phyloP scores from a whole-genome alignment of 805 yeast species.

The Saccharomycopsis sp. region DNA sequence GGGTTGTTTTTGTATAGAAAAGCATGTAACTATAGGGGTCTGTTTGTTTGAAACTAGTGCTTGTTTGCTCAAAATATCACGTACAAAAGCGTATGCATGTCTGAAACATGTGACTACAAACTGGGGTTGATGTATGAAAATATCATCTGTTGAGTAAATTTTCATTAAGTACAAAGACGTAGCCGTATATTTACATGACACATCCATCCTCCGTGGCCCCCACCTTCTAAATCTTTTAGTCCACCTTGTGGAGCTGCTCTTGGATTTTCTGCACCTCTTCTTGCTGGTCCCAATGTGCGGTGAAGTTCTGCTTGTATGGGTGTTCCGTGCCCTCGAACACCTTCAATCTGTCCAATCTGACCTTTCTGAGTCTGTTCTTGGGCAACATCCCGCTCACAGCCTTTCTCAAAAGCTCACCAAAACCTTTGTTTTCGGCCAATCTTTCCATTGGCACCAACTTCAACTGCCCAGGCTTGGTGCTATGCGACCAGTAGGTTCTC shows the following conservation, averaged over 20 bases:
- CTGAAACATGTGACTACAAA: too few relatives aligned
- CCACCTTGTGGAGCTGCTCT: slow-evolving; percentile 27
- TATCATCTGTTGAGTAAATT: too few relatives aligned
- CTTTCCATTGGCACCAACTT: slow-evolving; percentile 76
- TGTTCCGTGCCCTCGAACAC: slow-evolving; percentile 82
- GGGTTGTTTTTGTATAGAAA: neutral
- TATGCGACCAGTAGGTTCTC: slow-evolving; percentile 84
- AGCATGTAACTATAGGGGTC: too few relatives aligned
- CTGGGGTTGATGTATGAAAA: too few relatives aligned
- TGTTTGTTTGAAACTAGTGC: too few relatives aligned
- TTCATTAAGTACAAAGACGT: neutral
- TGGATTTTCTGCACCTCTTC: slow-evolving; percentile 32
- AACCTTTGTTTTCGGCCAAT: slow-evolving; percentile 72
- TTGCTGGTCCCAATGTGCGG: slow-evolving; percentile 80
- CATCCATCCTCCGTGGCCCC: slow-evolving; percentile 20
- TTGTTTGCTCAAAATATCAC: too few relatives aligned
- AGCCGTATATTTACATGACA: neutral
- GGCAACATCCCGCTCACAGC: slow-evolving; percentile 98
- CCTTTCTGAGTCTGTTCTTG: slow-evolving; percentile 73
- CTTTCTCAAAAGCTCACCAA: slow-evolving; percentile 72
- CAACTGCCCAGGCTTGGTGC: slow-evolving; percentile 83
- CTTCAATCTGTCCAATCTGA: slow-evolving; percentile 76
- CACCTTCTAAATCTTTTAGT: neutral
- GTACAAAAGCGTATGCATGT: too few relatives aligned
- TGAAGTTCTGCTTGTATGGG: slow-evolving; percentile 76